phyloP scores from a whole-genome alignment of 441 rosid species.

The Gossypium gossypioides region DNA sequence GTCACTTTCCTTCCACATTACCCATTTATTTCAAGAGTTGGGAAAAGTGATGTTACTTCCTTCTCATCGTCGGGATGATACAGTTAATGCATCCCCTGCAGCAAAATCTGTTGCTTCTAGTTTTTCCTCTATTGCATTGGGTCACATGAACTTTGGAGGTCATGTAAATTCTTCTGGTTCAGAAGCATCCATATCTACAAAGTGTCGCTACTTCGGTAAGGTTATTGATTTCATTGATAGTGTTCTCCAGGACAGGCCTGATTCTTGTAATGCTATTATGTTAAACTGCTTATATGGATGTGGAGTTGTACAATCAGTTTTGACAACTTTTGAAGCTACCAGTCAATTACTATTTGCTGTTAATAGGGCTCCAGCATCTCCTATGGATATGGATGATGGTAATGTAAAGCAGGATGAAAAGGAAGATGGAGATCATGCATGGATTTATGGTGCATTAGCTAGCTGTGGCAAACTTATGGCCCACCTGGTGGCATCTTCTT shows the following conservation, averaged over 20 bases:
- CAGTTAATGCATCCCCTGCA: slow-evolving; percentile 67
- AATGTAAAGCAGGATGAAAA: slow-evolving; percentile 56
- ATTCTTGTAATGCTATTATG: slow-evolving; percentile 85
- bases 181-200: slow-evolving; percentile 61
- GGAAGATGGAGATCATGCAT: slow-evolving; percentile 60
- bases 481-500: slow-evolving; percentile 87
- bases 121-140: slow-evolving; percentile 70
- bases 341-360: slow-evolving; percentile 69
- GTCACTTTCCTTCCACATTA: slow-evolving; percentile 82
- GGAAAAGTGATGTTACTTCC: slow-evolving; percentile 93
- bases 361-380: slow-evolving; percentile 66
- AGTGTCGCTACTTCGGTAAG: slow-evolving; percentile 91
- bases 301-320: slow-evolving; percentile 74
- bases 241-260: slow-evolving; percentile 79
- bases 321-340: slow-evolving; percentile 94
- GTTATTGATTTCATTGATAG: slow-evolving; percentile 88
- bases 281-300: slow-evolving; percentile 73
- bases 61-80: slow-evolving; percentile 92
- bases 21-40: slow-evolving; percentile 90
- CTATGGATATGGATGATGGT: slow-evolving; percentile 89
- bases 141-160: slow-evolving; percentile 80
- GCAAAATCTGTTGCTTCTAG: slow-evolving; percentile 79
- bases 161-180: slow-evolving; percentile 45
- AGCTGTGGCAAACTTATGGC: slow-evolving; percentile 94
- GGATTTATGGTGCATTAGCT: slow-evolving; percentile 91